A percentile compares a stretch with the other conserved stretches of the same genome.
Conservation (phyloP, 225 moss, liverwort and hornwort species). For the Rhytidiadelphus loreus region DNA sequence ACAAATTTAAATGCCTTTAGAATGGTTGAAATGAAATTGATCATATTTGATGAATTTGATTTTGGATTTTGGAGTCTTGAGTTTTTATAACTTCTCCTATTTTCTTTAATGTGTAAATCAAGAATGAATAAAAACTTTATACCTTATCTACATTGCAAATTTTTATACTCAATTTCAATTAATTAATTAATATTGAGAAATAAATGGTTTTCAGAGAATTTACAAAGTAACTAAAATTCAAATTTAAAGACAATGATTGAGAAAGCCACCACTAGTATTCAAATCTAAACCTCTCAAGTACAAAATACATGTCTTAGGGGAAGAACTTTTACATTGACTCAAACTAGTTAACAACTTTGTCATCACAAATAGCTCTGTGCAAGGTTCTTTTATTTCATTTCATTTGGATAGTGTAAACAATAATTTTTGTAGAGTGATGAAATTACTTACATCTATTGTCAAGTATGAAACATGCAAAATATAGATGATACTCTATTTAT, state of each 20-base stretch:
- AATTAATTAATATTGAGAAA: not conserved
- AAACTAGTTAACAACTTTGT: not conserved
- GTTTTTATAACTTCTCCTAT: rapidly evolving
- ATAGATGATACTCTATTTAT: not conserved
- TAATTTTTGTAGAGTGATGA: too few relatives aligned
- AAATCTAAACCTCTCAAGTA: not conserved
- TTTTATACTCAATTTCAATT: not conserved
- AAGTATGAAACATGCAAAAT: not conserved
- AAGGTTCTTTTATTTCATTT: not conserved
- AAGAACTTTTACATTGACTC: not conserved
- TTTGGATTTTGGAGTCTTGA: not conserved
- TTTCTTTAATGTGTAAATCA: not conserved
- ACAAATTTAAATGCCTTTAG: not conserved
- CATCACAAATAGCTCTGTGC: not conserved
- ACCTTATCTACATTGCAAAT: not conserved
- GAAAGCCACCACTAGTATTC: rapidly evolving
- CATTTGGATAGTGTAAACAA: not conserved
- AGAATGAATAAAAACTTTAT: not conserved
- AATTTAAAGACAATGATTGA: not conserved
- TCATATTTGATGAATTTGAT: not conserved
- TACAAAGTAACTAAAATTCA: not conserved
- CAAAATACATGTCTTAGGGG: rapidly evolving
- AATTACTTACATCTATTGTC: not conserved
- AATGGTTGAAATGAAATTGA: not conserved
- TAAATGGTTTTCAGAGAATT: not conserved